Evolutionary conservation across 148 eudicot genomes (phyloP), one percentile per base, ranked within the genome.

Genomic region (Silene uniflora): DNA sequence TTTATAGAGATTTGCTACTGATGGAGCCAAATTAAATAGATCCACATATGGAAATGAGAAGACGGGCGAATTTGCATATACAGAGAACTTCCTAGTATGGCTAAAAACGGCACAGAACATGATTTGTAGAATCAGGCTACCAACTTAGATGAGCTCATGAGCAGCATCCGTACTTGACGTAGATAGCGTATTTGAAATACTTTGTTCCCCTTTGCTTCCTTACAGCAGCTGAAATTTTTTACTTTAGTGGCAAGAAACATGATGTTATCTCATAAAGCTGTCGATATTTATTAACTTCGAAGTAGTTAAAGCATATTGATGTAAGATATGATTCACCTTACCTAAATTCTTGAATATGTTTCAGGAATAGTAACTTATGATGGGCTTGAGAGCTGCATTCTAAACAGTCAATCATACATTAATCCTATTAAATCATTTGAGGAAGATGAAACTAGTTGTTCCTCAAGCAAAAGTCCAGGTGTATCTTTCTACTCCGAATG

Each of bases 311-410:
- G 44, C 44, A 39, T 39, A 39, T 39, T 39, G 44, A n/a, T 47
- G n/a, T 44, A 19, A 61, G 25, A 39, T 52, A 56, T 58, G 16
- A 44, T 32, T 16, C 27, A 32, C 46, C 54, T 44, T 44, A 25
- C 2, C 18, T 19, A 29, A 16, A 52, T 66, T 58, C 35, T 5
- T 24, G 46, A 56, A 35, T 52, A 65, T 59, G 58, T 80, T 85
- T 73, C 95, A 96, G 99, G 83, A 80, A 81, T 88, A 76, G 82
- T 87, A 85, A 91, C 98, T 49, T 91, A 87, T 72, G 86, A 89
- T 84, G 97, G 99, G 77, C 91, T 92, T 1, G 98, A 92, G 86
- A 92, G 89, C 76, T 90, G 89, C 85, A 89, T 95, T 58, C 79
- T 87, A 49, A 90, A 85, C 78, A 85, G 84, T 60, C 81, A 77